These are phyloP conservation scores for Trichoderma semiorbis DNA, from an alignment of 2,329 filamentous ascomycete genomes.

Conservation along the genomic window DNA sequence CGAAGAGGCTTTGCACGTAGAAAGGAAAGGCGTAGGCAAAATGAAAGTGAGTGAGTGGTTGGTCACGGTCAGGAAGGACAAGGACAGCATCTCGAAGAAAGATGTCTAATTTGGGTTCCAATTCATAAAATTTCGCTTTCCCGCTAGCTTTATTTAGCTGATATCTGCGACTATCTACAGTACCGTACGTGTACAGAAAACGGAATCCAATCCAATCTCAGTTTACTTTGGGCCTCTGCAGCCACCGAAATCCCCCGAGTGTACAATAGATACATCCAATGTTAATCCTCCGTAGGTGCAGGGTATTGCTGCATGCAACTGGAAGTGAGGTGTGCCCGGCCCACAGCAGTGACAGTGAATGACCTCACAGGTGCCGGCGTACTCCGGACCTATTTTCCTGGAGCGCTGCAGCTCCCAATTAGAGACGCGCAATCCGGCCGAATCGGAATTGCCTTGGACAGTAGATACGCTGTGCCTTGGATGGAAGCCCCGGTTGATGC, in stretches of 20 bases:
- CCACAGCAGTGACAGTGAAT: slow-evolving; percentile 1
- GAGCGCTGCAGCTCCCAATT: background rate
- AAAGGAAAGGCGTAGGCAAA: background rate
- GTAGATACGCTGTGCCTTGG: background rate
- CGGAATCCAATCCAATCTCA: background rate
- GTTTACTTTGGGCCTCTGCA: background rate
- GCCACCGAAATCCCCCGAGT: background rate
- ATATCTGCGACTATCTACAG: background rate
- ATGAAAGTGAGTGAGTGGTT: background rate
- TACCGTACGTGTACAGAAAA: no score
- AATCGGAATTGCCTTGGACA: background rate
- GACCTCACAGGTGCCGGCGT: slow-evolving; percentile 1
- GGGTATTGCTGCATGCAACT: background rate
- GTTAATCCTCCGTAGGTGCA: background rate
- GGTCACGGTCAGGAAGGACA: background rate
- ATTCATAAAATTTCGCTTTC: background rate
- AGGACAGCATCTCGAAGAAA: background rate
- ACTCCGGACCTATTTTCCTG: background rate
- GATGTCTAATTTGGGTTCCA: background rate
- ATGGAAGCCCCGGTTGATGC: background rate
- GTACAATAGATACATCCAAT: background rate
- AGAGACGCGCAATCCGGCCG: background rate
- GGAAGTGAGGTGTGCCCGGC: background rate
- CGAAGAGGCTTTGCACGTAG: background rate
- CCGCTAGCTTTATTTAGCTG: background rate